phyloP scores from a whole-genome alignment of 2,329 filamentous ascomycete genomes.

The Fusarium aywerte region DNA sequence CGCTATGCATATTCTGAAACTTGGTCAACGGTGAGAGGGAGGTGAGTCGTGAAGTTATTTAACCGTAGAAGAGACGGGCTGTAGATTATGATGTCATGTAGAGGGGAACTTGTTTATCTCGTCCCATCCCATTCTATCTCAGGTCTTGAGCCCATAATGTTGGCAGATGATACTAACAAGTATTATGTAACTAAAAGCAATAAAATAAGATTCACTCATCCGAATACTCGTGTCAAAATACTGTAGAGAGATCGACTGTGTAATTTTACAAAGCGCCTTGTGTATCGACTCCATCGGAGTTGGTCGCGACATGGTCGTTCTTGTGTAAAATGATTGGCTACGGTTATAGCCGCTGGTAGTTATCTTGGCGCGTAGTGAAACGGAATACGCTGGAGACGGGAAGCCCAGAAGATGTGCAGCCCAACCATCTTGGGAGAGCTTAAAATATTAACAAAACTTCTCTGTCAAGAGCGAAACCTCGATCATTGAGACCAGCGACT shows the following conservation, averaged over 20 bases:
- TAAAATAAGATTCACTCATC: not conserved
- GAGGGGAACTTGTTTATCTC: constrained; percentile 1
- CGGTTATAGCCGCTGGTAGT: constrained; percentile 15
- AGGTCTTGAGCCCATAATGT: not conserved
- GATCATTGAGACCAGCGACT: not conserved
- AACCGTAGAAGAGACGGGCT: not conserved
- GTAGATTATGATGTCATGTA: constrained; percentile 31
- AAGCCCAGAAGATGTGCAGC: not conserved
- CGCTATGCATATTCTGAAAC: constrained; percentile 42
- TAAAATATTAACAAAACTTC: constrained; percentile 20
- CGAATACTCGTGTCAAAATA: not conserved
- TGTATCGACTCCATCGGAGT: constrained; percentile 12
- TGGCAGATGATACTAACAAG: not conserved
- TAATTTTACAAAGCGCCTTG: constrained; percentile 33
- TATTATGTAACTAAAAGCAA: not conserved
- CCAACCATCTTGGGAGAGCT: constrained; percentile 11
- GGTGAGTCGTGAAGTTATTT: constrained; percentile 12
- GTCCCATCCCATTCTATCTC: not conserved
- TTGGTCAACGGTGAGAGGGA: constrained; percentile 5
- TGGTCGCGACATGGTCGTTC: constrained; percentile 5
- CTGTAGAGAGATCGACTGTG: not conserved
- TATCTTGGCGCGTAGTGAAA: constrained; percentile 35
- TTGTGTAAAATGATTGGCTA: constrained; percentile 34
- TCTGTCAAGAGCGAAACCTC: not conserved
- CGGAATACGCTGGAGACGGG: not conserved